phyloP scores from a whole-genome alignment of 148 eudicot genomes.

The Rhododendron henanense region DNA sequence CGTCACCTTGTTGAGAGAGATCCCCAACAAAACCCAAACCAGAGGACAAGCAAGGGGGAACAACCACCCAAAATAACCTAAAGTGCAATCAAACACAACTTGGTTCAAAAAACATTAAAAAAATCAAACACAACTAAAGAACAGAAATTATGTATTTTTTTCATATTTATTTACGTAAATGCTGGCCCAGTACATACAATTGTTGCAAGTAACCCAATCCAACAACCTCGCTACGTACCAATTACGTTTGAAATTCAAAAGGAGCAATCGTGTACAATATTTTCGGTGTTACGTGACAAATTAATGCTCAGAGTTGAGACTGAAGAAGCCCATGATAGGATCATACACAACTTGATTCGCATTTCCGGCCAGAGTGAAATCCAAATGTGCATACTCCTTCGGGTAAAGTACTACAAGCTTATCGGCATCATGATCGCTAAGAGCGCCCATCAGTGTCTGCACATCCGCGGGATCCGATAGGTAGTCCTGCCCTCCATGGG shows the following conservation, averaged over 20 bases:
- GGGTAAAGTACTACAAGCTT: slow-evolving; percentile 20
- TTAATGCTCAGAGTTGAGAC: slow-evolving; percentile 8
- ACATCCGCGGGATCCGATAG: slow-evolving; percentile 37
- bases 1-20: too few relatives aligned
- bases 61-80: neutral
- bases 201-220: neutral
- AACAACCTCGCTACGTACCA: neutral
- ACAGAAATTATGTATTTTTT: neutral
- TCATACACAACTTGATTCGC: slow-evolving; percentile 37
- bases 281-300: neutral
- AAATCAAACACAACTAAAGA: neutral
- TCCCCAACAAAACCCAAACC: neutral
- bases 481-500: slow-evolving; percentile 36
- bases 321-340: slow-evolving; percentile 34
- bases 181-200: neutral
- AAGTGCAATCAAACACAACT: neutral
- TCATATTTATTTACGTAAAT: neutral
- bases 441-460: slow-evolving; percentile 23
- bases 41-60: neutral
- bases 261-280: slow-evolving; percentile 10
- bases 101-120: too few relatives aligned
- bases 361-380: slow-evolving; percentile 27
- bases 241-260: neutral
- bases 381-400: slow-evolving; percentile 37
- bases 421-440: slow-evolving; percentile 24